These are phyloP conservation scores for Tetrapisispora iriomotensis DNA, from an alignment of 805 yeast genomes.

Conservation along the genomic window DNA sequence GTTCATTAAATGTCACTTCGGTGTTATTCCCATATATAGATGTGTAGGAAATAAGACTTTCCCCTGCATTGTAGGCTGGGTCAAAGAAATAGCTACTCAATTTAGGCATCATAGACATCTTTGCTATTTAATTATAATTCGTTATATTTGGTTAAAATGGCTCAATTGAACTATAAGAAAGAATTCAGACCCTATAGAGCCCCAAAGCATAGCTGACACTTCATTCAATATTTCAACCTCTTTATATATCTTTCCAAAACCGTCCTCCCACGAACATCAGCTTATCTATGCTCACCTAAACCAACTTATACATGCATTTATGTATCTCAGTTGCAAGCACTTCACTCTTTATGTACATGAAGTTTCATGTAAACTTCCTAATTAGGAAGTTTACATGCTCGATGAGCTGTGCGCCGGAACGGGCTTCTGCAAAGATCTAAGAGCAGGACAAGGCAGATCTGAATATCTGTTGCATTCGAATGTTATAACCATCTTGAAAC, in stretches of 20 bases:
- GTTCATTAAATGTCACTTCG: slow-evolving; percentile 31
- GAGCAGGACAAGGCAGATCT: background rate
- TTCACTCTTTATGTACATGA: slow-evolving; percentile 12
- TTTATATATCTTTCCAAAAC: background rate
- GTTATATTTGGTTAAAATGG: background rate
- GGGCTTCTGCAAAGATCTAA: background rate
- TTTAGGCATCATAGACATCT: slow-evolving; percentile 3
- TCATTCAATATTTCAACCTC: background rate
- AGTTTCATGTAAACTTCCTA: slow-evolving; percentile 5
- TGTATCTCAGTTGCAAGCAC: background rate
- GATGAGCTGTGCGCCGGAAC: background rate
- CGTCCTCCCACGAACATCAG: no score
- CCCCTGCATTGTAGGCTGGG: slow-evolving; percentile 19
- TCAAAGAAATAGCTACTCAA: slow-evolving; percentile 14
- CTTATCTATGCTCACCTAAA: background rate
- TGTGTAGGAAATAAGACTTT: slow-evolving; percentile 31
- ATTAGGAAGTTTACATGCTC: slow-evolving; percentile 2
- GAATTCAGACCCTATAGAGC: no score
- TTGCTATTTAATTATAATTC: background rate
- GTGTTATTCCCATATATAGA: slow-evolving; percentile 33
- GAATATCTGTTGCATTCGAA: background rate
- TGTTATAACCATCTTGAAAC: no score
- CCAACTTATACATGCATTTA: background rate
- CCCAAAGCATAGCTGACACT: no score
- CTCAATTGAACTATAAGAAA: no score